Percentiles rank a stretch among this genome's conserved stretches.
These are phyloP conservation scores for Hygrophila difformis DNA, from an alignment of 257 asterid species.

Conservation along the genomic window DNA sequence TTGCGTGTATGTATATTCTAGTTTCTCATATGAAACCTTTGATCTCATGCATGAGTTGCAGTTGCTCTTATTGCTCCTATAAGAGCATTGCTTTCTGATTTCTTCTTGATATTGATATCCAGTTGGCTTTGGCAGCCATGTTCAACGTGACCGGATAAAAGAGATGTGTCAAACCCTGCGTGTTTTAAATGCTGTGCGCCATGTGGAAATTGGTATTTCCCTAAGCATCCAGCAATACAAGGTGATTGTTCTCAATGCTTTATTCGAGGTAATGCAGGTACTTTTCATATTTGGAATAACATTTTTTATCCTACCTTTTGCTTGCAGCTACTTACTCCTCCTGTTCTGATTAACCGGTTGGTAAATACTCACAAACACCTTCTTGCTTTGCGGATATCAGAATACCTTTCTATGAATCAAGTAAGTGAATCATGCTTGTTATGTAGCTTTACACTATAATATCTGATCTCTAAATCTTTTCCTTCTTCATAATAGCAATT, in stretches of 20 bases:
- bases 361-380: constrained; percentile 81
- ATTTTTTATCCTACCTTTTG: constrained; percentile 4
- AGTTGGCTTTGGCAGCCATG: constrained; percentile 93
- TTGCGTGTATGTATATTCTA: neutral
- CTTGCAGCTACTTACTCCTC: constrained; percentile 81
- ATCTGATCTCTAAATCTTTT: neutral
- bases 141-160: constrained; percentile 77
- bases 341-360: constrained; percentile 83
- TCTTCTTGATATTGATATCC: constrained; percentile 70
- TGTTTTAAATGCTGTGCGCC: constrained; percentile 82
- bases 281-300: constrained; percentile 13
- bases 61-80: constrained; percentile 18
- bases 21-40: constrained; percentile 6
- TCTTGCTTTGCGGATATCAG: constrained; percentile 78
- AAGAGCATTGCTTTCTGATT: constrained; percentile 46
- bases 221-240: constrained; percentile 91
- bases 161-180: constrained; percentile 82
- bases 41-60: constrained; percentile 10
- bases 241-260: constrained; percentile 32
- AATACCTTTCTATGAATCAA: constrained; percentile 71
- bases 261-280: constrained; percentile 6
- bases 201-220: constrained; percentile 72
- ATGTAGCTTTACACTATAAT: neutral
- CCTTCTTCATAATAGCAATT: constrained; percentile 2
- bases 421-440: constrained; percentile 33